phyloP scores from a whole-genome alignment of 768 basidiomycete genomes.

The Sarcomyxa edulis region DNA sequence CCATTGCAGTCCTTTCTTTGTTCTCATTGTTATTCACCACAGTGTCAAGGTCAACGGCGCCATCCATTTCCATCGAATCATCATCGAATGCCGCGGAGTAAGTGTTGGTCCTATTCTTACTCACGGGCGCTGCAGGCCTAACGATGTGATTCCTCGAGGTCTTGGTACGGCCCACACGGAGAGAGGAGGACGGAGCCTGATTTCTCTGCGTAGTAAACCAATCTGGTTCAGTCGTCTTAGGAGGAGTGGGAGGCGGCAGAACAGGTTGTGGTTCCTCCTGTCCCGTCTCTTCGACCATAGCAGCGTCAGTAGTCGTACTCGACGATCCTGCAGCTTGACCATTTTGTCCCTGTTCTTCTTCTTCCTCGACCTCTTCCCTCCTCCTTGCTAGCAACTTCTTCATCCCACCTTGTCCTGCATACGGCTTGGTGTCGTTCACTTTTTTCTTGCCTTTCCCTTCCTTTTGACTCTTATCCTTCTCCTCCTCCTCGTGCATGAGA shows the following conservation, averaged over 20 bases:
- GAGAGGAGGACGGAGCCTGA: too few species aligned
- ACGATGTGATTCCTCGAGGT: conserved; percentile 52
- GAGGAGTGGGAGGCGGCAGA: too few species aligned
- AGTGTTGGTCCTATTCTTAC: conserved; percentile 24
- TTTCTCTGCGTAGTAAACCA: too few species aligned
- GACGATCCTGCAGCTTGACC: not conserved
- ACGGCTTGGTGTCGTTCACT: conserved; percentile 63
- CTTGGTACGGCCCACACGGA: conserved; percentile 63
- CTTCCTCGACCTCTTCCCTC: conserved; percentile 51
- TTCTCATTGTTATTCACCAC: too few species aligned
- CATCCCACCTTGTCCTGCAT: conserved; percentile 74
- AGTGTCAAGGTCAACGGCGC: too few species aligned
- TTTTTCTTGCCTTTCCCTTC: conserved; percentile 32
- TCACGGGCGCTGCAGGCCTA: conserved; percentile 42
- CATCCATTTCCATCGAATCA: conserved; percentile 39
- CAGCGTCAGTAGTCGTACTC: conserved; percentile 15
- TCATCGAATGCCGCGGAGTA: conserved; percentile 68
- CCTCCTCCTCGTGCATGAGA: conserved; percentile 47
- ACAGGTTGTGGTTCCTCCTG: conserved; percentile 15
- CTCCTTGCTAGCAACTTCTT: conserved; percentile 68
- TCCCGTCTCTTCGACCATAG: conserved; percentile 18
- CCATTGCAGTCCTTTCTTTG: too few species aligned
- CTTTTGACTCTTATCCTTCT: conserved; percentile 41
- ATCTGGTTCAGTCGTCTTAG: too few species aligned
- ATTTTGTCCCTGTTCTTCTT: conserved; percentile 17